Evolutionary conservation across 2,329 filamentous ascomycete species (phyloP), one percentile per base, ranked within the genome.

Genomic region (Beauveria sp.): DNA sequence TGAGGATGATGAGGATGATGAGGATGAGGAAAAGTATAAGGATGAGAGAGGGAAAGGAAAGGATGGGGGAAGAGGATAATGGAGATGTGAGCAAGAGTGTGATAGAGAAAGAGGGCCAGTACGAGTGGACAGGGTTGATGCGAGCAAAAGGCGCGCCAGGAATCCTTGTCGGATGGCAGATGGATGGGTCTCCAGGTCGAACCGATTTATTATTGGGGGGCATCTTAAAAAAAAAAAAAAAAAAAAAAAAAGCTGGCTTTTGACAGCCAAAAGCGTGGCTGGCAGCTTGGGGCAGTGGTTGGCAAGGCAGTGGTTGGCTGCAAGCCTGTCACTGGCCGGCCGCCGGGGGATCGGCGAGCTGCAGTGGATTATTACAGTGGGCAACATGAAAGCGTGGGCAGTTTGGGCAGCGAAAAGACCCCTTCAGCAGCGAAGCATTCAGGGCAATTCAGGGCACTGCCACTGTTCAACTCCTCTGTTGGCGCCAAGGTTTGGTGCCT

Each of bases 41-140:
- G 54, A 62, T 18, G 12, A 46, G 28, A 18, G 18, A 46, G 34
- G n/a, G 50, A 62, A 58, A 63, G 61, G 60, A 61, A 34, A 58
- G 61, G 52, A 63, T 59, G 63, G 62, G 61, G 56, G 26, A 20
- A 26, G 51, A 61, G 51, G 43, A 61, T 52, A 61, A 50, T 18
- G 55, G 48, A 47, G 43, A 59, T 48, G 16, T 14, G 14, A 26
- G 46, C n/a, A 14, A 14, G 22, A 48, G 5, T 7, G 41, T 26
- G 50, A 24, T 37, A 37, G 26, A 51, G 48, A 16, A n/a, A 24
- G 24, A 30, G 47, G 48, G 20, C 8, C 14, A 20, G 22, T 24
- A 28, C n/a, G 28, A n/a, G 9, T 18, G 47, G 47, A 50, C 24
- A 51, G n/a, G 50, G 56, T 37, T 37, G 34, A 16, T 52, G 41